Evolutionary conservation across 2,329 filamentous ascomycete species (phyloP).

Genomic region (Diaporthe sp.): DNA sequence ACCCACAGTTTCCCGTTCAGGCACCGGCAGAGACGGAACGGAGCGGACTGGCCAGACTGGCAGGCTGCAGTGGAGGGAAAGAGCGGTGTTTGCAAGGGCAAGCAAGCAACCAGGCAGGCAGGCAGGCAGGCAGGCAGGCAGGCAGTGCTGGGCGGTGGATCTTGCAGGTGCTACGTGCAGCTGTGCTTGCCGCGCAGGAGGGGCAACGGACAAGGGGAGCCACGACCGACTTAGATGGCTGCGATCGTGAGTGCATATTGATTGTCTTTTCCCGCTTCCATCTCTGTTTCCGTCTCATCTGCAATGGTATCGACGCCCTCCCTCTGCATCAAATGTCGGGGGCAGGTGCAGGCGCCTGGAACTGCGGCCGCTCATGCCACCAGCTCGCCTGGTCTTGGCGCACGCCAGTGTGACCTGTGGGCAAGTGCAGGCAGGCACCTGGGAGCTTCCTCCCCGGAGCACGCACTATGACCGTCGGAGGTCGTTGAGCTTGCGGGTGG

Average conservation of each 20-base stretch:
- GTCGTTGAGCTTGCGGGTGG: slow-evolving; percentile 11
- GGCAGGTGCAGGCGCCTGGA: background rate
- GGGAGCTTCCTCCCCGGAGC: background rate
- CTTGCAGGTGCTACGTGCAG: slow-evolving; percentile 27
- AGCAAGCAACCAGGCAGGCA: background rate
- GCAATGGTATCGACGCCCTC: background rate
- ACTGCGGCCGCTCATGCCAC: slow-evolving; percentile 11
- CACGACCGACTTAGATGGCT: slow-evolving; percentile 36
- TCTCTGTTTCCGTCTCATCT: background rate
- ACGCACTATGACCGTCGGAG: background rate
- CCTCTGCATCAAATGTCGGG: background rate
- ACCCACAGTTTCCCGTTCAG: background rate
- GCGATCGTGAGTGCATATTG: slow-evolving; percentile 37
- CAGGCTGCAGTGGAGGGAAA: background rate
- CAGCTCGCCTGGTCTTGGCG: slow-evolving; percentile 27
- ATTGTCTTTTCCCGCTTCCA: background rate
- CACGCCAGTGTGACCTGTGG: slow-evolving; percentile 4
- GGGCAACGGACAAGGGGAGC: slow-evolving; percentile 26
- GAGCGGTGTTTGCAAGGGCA: background rate
- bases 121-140: slow-evolving; percentile 2
- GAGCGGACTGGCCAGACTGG: slow-evolving; percentile 1
- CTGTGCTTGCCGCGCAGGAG: slow-evolving; percentile 14
- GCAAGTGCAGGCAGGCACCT: slow-evolving; percentile 29
- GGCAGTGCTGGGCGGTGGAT: slow-evolving; percentile 20
- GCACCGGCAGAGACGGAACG: slow-evolving; percentile 20